Conservation (phyloP, 768 basidiomycete species). For the Pulveroboletus sp. region DNA sequence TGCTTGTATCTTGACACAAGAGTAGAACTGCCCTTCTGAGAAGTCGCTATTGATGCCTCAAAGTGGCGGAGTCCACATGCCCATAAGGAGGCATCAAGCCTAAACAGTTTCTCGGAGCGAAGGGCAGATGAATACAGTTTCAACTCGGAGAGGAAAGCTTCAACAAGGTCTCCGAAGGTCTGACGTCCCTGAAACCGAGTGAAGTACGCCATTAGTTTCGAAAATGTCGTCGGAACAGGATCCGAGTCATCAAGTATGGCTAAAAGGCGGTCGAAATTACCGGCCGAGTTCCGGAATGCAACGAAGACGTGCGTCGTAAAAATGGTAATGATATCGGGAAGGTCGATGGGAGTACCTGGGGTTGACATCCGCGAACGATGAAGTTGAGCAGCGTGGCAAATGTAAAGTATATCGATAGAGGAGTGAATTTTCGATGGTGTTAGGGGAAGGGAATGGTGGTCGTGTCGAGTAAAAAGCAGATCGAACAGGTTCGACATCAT, state of each 20-base stretch:
- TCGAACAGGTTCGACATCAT: conserved; percentile 25
- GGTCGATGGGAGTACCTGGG: conserved; percentile 9
- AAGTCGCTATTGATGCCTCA: conserved; percentile 32
- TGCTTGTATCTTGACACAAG: conserved; percentile 36
- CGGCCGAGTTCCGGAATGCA: conserved; percentile 7
- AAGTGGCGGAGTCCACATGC: conserved; percentile 47
- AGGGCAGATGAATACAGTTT: conserved; percentile 30
- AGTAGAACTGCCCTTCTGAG: conserved; percentile 19
- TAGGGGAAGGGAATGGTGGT: not conserved
- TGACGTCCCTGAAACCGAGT: conserved; percentile 11
- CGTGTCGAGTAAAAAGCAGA: conserved; percentile 11
- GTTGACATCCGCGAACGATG: conserved; percentile 14
- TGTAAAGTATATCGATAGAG: conserved; percentile 24
- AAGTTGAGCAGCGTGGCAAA: conserved; percentile 19
- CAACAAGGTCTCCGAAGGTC: conserved; percentile 11
- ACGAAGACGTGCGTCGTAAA: conserved; percentile 22
- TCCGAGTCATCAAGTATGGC: conserved; percentile 24
- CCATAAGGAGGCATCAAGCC: conserved; percentile 52
- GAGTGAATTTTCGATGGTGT: conserved; percentile 9
- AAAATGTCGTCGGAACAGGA: conserved; percentile 33
- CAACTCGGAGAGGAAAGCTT: conserved; percentile 24
- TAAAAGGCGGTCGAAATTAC: conserved; percentile 13
- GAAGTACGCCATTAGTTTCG: conserved; percentile 24
- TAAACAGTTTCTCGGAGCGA: conserved; percentile 33
- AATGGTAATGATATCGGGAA: conserved; percentile 24